These are phyloP conservation scores for Cercophora sp. DNA, from an alignment of 495 filamentous ascomycete genomes.

Conservation along the genomic window DNA sequence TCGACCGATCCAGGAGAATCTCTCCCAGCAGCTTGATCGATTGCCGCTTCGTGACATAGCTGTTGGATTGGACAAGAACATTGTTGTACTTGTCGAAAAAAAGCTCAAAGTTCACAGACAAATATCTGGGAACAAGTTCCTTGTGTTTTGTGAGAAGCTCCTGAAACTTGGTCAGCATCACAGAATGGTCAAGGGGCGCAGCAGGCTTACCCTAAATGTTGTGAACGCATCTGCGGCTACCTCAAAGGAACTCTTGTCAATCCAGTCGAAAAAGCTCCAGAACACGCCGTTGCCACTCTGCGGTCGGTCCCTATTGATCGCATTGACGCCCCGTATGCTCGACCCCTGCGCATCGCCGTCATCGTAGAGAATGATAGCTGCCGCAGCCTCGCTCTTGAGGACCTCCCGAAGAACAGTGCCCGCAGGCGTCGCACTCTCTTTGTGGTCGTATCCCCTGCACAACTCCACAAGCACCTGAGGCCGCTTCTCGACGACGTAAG, in stretches of 20 bases:
- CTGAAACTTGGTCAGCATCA: slow-evolving; percentile 38
- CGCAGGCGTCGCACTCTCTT: slow-evolving; percentile 89
- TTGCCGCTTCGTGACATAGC: slow-evolving; percentile 97
- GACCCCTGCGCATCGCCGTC: slow-evolving; percentile 62
- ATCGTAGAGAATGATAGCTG: slow-evolving; percentile 87
- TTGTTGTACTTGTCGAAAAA: slow-evolving; percentile 91
- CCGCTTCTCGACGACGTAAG: slow-evolving; percentile 76
- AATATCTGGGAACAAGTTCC: slow-evolving; percentile 75
- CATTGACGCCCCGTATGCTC: slow-evolving; percentile 52
- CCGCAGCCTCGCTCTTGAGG: slow-evolving; percentile 83
- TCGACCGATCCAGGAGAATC: slow-evolving; percentile 87
- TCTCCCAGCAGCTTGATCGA: slow-evolving; percentile 96
- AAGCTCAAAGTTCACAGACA: slow-evolving; percentile 78
- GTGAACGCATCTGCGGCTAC: slow-evolving; percentile 96
- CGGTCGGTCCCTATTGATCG: slow-evolving; percentile 60
- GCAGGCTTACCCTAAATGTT: slow-evolving; percentile 74
- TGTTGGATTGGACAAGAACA: slow-evolving; percentile 82
- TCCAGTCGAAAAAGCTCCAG: slow-evolving; percentile 98
- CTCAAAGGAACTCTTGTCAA: slow-evolving; percentile 91
- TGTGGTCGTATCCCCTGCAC: slow-evolving; percentile 83
- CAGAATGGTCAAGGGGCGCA: neutral
- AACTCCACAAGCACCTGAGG: slow-evolving; percentile 84
- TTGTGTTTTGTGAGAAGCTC: slow-evolving; percentile 95
- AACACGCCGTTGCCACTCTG: slow-evolving; percentile 79
- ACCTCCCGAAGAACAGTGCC: slow-evolving; percentile 88